Base-by-base conservation (phyloP, 371 early-diverging fungal genomes). In the Haplosporangium sp. region DNA sequence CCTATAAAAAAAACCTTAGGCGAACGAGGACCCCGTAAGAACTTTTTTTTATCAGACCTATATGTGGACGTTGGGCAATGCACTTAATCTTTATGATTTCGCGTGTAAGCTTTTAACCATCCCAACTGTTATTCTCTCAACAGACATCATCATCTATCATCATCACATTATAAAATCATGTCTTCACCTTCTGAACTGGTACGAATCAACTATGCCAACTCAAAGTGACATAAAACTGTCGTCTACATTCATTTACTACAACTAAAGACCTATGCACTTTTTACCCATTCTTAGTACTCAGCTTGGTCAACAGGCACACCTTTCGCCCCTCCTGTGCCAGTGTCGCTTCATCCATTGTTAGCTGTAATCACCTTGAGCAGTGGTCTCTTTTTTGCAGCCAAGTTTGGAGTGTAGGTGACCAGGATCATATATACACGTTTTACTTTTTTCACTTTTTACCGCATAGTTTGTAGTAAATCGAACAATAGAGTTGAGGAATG, bases 351-450 rank as follows among this genome's bases (percentile, higher is more conserved):
- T 27, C 71, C 74, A 13, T 2, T 71, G 20, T 63, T 79, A 27
- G 74, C 79, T 17, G 6, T 59, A 2, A 6, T 63, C 4, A 64
- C 74, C 5, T 19, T 79, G 61, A 40, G 71, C 3, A 47, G 39
- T n/a, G 79, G 79, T 48, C 68, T 79, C 50, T 70, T 71, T 45
- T 67, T 79, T 50, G 79, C 74, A 34, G 71, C 79, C 57, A 79
- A 71, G 71, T 79, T 74, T 68, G 74, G 79, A 39, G 55, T 79
- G 79, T 79, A 79, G 19, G 79, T 65, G 39, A 35, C 1, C 37
- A 9, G 19, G 11, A 39, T 65, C 55, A 37, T 45, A 45, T 9
- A 45, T 45, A 45, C 15, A 45, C 27, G 27, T 27, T 27, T 27
- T 27, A 27, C 27, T 27, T 27, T 27, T 27, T 27, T 27, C 27